Evolutionary conservation across 768 basidiomycete genomes (phyloP).

Genomic region (Amanita rubescens): DNA sequence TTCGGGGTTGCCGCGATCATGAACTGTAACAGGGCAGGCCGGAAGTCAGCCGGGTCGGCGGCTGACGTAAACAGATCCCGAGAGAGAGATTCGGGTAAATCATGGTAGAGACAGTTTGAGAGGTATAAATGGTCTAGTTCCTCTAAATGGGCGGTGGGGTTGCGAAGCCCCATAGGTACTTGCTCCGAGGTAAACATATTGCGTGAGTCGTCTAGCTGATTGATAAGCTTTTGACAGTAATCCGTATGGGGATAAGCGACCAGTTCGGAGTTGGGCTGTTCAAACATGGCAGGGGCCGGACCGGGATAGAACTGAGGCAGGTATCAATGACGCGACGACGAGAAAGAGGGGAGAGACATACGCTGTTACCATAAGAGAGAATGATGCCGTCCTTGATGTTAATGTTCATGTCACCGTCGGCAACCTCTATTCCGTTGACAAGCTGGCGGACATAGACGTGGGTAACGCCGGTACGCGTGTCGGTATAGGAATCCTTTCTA

Average conservation of each 20-base stretch:
- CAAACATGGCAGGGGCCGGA: slow-evolving; percentile 31
- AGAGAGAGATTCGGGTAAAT: slow-evolving; percentile 31
- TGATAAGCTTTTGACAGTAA: slow-evolving; percentile 40
- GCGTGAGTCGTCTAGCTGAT: slow-evolving; percentile 27
- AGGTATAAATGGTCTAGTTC: slow-evolving; percentile 39
- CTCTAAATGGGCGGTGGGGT: slow-evolving; percentile 15
- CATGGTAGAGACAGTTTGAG: slow-evolving; percentile 51
- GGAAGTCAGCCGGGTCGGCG: slow-evolving; percentile 31
- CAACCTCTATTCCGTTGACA: slow-evolving; percentile 80
- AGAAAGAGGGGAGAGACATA: slow-evolving; percentile 20
- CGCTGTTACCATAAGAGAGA: slow-evolving; percentile 79
- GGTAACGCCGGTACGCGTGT: slow-evolving; percentile 76
- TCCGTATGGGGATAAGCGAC: slow-evolving; percentile 43
- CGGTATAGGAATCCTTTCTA: slow-evolving; percentile 82
- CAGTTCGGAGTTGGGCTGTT: slow-evolving; percentile 22
- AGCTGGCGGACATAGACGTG: slow-evolving; percentile 86
- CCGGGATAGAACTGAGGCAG: slow-evolving; percentile 69
- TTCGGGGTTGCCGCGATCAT: slow-evolving; percentile 68
- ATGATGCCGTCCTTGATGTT: slow-evolving; percentile 83
- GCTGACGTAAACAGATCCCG: slow-evolving; percentile 8
- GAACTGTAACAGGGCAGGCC: slow-evolving; percentile 66
- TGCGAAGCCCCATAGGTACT: slow-evolving; percentile 23
- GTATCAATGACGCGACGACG: neutral
- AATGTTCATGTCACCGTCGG: slow-evolving; percentile 88
- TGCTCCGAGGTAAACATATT: slow-evolving; percentile 25